Base-by-base conservation (phyloP, 169 alveolate species). In the Cryptosporidium viatorum region DNA sequence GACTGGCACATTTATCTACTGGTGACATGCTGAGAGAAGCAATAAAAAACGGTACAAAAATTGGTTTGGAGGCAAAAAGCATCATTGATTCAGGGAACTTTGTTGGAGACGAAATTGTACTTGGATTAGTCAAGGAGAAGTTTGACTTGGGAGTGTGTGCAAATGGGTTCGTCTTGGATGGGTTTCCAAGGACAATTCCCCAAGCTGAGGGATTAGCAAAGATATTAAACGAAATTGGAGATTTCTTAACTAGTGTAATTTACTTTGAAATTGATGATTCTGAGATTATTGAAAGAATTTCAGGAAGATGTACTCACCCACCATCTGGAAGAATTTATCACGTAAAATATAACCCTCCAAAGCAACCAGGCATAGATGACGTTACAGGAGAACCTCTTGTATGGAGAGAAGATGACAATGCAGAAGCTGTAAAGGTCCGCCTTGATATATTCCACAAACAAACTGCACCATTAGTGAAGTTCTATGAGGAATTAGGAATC, bases 261-360 rank as follows among this genome's bases (percentile, higher is more conserved):
- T 94, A 95, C 58, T 96, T 97, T 92, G 95, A 96, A 35, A 95
- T 95, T n/a, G 93, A 94, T 29, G 99, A 97, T 65, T 93, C 93
- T 21, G 96, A 92, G 39, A 87, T 96, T 39, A 94, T 93, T 35
- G 97, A 96, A 80, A 95, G 99, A 92, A 93, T 97, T 29, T 92
- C 95, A 29, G 98, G 98, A 48, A 93, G 99, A 80, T 84, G 97
- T 74, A 93, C 96, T n/a, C 99, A 97, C 73, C 95, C 93, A 59
- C 95, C 97, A 29, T 95, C 98, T n/a, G 98, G 98, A 48, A 95
- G 99, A 86, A 94, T 97, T 45, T 97, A 97, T 85, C 98, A 97
- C 86, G 93, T 94, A 84, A 95, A 93, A 60, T 95, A 92, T 93
- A 96, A 94, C 65, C 99, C 99, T 16, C 99, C 99, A 8, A 94